Base-by-base conservation (phyloP, 129 eudicot genomes). In the Tagetes erecta region DNA sequence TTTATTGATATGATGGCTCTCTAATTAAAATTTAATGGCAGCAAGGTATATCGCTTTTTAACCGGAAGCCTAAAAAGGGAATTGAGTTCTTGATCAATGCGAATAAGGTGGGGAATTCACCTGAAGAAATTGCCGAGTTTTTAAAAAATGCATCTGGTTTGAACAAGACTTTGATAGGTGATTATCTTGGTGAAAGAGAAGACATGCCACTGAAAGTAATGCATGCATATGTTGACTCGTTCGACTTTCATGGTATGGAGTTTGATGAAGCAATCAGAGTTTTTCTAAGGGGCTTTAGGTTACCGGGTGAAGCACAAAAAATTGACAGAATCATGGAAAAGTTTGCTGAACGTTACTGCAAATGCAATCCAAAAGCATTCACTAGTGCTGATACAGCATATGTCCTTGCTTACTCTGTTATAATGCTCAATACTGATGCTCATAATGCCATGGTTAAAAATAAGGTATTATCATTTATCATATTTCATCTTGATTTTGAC, bases 231-330 rank as follows among this genome's bases (percentile, higher is more conserved):
- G 91, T 94, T 60, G 96, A 94, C 78, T 90, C 98, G 30, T 91
- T 94, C 74, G 96, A 94, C 33, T 91, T 94, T 75, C 93, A 86
- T 81, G 89, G 81, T 13, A 84, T 79, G 93, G 86, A 94, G 80
- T 89, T 94, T 63, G 98, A 94, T 69, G 98, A 91, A 79, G 97
- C 97, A 47, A 90, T 94, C 14, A 83, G 97, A 83, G 81, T 74
- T 64, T 88, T 94, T 57, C 70, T 91, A 55, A 85, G 77, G 68
- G 97, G 97, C 33, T 94, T 94, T 78, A 85, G 98, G 74, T 75
- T 94, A 79, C 96, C 98, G 53, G 97, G 98, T 30, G 98, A 94
- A 84, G 98, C 98, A 81, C 98, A 94, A 78, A 94, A 94, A 83
- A 94, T 94, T 76, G 98, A 94, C 38, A 86, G 97, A 2, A 88